These are phyloP conservation scores for Trichoderma citrinoviride DNA, from an alignment of 2,329 filamentous ascomycete species.

Conservation along the genomic window DNA sequence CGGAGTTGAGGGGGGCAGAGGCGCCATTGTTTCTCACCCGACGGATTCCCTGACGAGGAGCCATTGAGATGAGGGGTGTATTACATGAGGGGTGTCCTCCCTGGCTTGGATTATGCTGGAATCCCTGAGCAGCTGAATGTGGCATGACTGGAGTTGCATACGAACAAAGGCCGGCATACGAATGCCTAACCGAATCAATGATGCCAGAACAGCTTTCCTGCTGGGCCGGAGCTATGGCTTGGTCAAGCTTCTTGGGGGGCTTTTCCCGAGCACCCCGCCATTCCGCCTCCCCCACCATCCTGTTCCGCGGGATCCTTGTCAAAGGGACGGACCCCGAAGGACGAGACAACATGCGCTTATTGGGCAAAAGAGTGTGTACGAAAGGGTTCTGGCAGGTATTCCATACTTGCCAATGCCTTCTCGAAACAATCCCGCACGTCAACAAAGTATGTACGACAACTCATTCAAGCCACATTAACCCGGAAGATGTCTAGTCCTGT, in stretches of 20 bases:
- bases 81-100: not conserved
- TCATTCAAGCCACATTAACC: too few species aligned
- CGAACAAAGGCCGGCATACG: not conserved
- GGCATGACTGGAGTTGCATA: constrained; percentile 6
- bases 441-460: not conserved
- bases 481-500: too few species aligned
- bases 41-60: not conserved
- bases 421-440: not conserved
- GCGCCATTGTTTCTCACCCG: not conserved
- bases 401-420: not conserved
- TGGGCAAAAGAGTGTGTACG: not conserved
- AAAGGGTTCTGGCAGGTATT: too few species aligned
- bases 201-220: not conserved
- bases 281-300: constrained; percentile 4
- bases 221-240: constrained; percentile 13
- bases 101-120: not conserved
- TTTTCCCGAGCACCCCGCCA: constrained; percentile 4
- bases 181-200: not conserved
- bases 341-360: not conserved
- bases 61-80: not conserved
- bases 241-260: not conserved
- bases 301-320: not conserved
- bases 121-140: constrained; percentile 11
- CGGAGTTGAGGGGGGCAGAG: constrained; percentile 8
- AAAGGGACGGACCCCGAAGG: not conserved